Base-by-base conservation (phyloP, 2,329 filamentous ascomycete species). In the Cytospora piceicola region DNA sequence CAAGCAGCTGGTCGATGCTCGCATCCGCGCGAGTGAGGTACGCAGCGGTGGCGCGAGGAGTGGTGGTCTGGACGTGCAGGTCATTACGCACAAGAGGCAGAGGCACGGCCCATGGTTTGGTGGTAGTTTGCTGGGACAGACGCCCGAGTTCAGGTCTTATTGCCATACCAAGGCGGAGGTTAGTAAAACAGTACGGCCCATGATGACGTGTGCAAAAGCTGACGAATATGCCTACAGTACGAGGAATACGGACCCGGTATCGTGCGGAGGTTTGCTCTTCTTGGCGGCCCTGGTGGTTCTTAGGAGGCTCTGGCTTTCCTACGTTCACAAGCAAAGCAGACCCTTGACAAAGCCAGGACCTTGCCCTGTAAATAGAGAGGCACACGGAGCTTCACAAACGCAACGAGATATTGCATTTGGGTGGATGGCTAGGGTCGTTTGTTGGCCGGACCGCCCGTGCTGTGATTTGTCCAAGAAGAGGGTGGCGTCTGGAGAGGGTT, bases 61-160 rank as follows among this genome's bases (percentile, higher is more conserved):
- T 75, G 95, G 95, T 73, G 95, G 96, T 70, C 81, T 99, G 72
- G 96, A 99, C 63, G 95, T 99, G 39, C 93, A 97, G 76, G 95
- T 99, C 72, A 96, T 99, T 72, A 92, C 93, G 56, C 95, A 99
- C 84, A 97, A 97, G 86, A 86, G 95, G 77, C 95, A 99, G 85
- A 86, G 94, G 75, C 94, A 99, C 77, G 95, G 95, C 22, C 95
- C 95, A 36, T 99, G 95, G 95, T 99, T 99, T 76, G 95, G 95
- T 78, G 95, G 95, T 72, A 97, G 93, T 81, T 84, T 99, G 80
- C 83, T 99, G 68, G 96, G 94, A 63, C 94, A 98, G 82, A 99
- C 95, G 8, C 94, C 96, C 5, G 96, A 99, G 79, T 99, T 99
- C 85, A 88, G 93, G 77, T 97, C 93, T 75, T 99, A 98, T 82